These are phyloP conservation scores for Astragalus glycyphyllos DNA, from an alignment of 306 rosid genomes.

Conservation along the genomic window DNA sequence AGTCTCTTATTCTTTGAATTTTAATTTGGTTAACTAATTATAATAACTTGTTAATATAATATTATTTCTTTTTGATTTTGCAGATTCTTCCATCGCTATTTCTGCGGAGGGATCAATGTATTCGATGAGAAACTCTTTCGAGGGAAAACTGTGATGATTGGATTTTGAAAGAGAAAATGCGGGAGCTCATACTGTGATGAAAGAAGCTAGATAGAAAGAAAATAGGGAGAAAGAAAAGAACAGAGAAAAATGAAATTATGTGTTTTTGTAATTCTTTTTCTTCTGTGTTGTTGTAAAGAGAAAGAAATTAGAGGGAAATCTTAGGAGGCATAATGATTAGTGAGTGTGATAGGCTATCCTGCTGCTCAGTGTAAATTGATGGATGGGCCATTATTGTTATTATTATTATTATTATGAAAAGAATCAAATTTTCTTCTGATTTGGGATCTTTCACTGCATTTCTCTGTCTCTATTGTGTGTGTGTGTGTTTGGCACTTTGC, in stretches of 20 bases:
- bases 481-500: conserved; percentile 39
- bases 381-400: conserved; percentile 12
- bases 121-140: conserved; percentile 56
- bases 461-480: not conserved
- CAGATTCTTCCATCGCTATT: conserved; percentile 49
- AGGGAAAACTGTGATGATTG: conserved; percentile 40
- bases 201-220: conserved; percentile 20
- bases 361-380: conserved; percentile 57
- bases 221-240: conserved; percentile 19
- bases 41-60: not conserved
- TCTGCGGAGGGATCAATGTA: conserved; percentile 46
- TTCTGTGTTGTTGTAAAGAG: conserved; percentile 35
- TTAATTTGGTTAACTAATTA: not conserved
- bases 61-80: not conserved
- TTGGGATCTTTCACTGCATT: conserved; percentile 44
- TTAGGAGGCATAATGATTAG: conserved; percentile 46
- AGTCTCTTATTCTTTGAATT: not conserved
- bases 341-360: conserved; percentile 41
- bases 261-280: not conserved
- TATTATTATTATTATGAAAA: conserved; percentile 45
- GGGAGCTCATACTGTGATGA: too few species aligned
- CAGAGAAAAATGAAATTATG: conserved; percentile 15
- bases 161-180: conserved; percentile 20
- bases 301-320: conserved; percentile 20
- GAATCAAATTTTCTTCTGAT: conserved; percentile 45